Evolutionary conservation across 2,329 filamentous ascomycete genomes (phyloP), one percentile per base, ranked within the genome.

Genomic region (Aspergillus pseudotamarii): DNA sequence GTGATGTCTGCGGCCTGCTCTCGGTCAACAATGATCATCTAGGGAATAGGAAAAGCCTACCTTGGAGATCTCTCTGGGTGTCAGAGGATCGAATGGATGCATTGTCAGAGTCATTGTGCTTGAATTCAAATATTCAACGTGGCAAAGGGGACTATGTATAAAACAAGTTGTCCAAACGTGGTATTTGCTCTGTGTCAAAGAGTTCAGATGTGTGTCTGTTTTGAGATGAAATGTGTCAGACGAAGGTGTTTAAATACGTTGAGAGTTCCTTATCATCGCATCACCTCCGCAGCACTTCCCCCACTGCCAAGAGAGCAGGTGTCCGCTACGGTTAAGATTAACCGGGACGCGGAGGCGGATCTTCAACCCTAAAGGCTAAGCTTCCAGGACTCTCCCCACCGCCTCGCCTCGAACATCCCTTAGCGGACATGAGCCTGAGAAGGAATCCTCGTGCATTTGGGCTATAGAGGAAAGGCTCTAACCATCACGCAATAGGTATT

Each of bases 11-110:
- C 77, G 67, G 30, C 73, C 72, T 60, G 65, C 66, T 68, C 71
- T 38, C 50, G 53, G 57, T 36, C n/a, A 10, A 14, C 16, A 23
- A 6, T 34, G 32, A 4, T 14, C 51, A 6, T 21, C 16, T 9
- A 10, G 21, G 26, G 23, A 50, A 11, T 30, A 4, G 23, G 14
- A 5, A 14, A 34, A 26, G 9, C 48, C 28, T 43, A 75, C 74
- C 65, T 68, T 65, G 32, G 67, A 58, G n/a, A 77, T 77, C 58
- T 77, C 75, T 54, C 61, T 51, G 5, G 74, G 71, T 0, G 69
- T 69, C 36, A 77, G 65, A 34, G 75, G 75, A 56, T 77, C 73
- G 23, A 76, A 68, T 23, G 75, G 73, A 59, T 76, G 74, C 1
- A 57, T 45, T 3, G 19, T 12, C 59, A 41, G 65, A 61, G 70